These are phyloP conservation scores for Linum lewisii DNA, from an alignment of 345 rosid species.

Conservation along the genomic window DNA sequence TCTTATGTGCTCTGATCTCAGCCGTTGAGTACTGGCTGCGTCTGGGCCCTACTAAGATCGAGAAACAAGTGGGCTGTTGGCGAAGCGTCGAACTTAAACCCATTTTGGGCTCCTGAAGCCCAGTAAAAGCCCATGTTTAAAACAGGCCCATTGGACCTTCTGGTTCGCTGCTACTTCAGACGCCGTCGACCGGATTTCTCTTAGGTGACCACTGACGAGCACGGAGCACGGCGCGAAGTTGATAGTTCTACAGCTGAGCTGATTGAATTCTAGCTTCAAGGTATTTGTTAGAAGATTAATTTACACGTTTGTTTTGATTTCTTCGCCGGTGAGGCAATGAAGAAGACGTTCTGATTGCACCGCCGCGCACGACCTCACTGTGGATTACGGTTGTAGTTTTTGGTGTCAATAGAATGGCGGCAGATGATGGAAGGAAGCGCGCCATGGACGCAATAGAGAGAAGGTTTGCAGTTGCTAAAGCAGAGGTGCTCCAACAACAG, in stretches of 20 bases:
- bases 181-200: not conserved
- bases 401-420: not conserved
- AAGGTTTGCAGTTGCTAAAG: slow-evolving; percentile 44
- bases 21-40: not conserved
- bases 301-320: too few relatives aligned
- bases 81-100: too few relatives aligned
- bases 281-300: not conserved
- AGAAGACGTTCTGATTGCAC: not conserved
- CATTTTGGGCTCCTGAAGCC: too few relatives aligned
- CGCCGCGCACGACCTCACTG: too few relatives aligned
- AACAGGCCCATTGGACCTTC: too few relatives aligned
- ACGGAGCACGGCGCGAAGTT: too few relatives aligned
- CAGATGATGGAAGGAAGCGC: slow-evolving; percentile 35
- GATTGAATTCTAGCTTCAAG: not conserved
- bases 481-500: slow-evolving; percentile 44
- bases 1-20: not conserved
- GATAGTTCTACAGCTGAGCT: not conserved
- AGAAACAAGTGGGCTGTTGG: too few relatives aligned
- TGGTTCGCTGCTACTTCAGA: not conserved
- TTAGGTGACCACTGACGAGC: not conserved
- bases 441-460: slow-evolving; percentile 52
- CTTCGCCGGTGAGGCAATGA: not conserved
- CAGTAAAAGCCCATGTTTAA: too few relatives aligned
- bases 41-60: not conserved
- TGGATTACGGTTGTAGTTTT: too few relatives aligned